Percentiles rank a stretch among this genome's conserved stretches.
phyloP scores from a whole-genome alignment of 495 filamentous ascomycete species.

The Hypoxylon subgilvum region DNA sequence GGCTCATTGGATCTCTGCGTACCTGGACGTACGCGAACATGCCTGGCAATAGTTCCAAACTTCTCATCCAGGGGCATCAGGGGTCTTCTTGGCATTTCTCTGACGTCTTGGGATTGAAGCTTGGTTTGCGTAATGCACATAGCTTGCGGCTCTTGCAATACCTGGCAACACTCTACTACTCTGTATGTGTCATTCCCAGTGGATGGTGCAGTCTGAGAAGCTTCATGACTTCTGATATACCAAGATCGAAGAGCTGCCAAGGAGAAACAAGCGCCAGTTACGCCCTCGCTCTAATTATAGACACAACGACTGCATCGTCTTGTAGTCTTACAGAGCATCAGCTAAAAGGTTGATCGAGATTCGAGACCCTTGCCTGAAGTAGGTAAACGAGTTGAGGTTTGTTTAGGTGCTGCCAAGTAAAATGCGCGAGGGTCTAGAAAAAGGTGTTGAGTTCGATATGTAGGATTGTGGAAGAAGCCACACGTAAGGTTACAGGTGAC shows the following conservation, averaged over 20 bases:
- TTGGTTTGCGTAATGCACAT: conserved; percentile 20
- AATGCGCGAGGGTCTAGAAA: no score
- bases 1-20: background rate
- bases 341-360: background rate
- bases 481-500: no score
- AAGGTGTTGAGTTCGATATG: no score
- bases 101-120: conserved; percentile 39
- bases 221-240: conserved; percentile 1
- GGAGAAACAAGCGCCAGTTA: conserved; percentile 15
- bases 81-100: conserved; percentile 36
- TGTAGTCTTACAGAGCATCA: background rate
- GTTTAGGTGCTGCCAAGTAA: no score
- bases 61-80: conserved; percentile 29
- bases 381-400: no score
- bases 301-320: background rate
- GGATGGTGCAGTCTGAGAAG: background rate
- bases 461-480: no score
- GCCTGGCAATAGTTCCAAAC: conserved; percentile 17
- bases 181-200: conserved; percentile 4
- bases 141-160: conserved; percentile 30
- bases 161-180: background rate
- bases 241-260: conserved; percentile 5
- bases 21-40: no score
- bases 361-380: no score
- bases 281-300: conserved; percentile 26